Conservation (phyloP, 805 yeast species). For the Yamadazyma insecticola region DNA sequence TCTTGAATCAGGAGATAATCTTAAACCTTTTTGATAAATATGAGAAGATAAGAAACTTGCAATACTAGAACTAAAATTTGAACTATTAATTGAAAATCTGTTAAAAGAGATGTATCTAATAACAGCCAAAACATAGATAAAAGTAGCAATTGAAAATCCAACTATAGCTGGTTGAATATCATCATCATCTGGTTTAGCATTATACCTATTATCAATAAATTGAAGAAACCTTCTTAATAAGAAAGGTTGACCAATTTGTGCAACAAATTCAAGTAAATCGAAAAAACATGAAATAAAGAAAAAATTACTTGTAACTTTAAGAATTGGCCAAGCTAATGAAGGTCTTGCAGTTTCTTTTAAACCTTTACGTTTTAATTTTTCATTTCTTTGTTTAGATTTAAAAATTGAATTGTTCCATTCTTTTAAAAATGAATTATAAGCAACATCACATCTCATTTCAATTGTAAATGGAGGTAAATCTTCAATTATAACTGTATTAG, state of each 20-base stretch:
- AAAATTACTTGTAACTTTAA: constrained; percentile 1
- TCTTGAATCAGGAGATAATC: constrained; percentile 27
- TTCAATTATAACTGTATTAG: constrained; percentile 14
- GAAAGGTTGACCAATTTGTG: constrained; percentile 12
- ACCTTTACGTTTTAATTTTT: constrained; percentile 7
- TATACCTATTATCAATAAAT: constrained; percentile 9
- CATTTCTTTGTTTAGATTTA: constrained; percentile 10
- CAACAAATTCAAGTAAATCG: constrained; percentile 9
- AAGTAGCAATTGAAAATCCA: constrained; percentile 20
- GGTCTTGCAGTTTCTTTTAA: constrained; percentile 13
- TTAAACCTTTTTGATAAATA: constrained; percentile 25
- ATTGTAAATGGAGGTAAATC: constrained; percentile 59
- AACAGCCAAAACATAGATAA: constrained; percentile 22
- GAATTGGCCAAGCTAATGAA: constrained; percentile 7
- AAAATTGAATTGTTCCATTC: constrained; percentile 18
- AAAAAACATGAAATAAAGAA: constrained; percentile 5
- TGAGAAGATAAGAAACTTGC: constrained; percentile 19
- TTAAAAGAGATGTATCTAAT: constrained; percentile 19
- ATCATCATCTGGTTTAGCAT: constrained; percentile 1
- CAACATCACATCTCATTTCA: constrained; percentile 12
- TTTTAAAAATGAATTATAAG: constrained; percentile 15
- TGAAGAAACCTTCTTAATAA: constrained; percentile 10
- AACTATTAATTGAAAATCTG: constrained; percentile 13
- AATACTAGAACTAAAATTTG: constrained; percentile 12
- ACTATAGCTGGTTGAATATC: constrained; percentile 18